Conservation (phyloP, 768 basidiomycete species). For the Calvatia gigantea region DNA sequence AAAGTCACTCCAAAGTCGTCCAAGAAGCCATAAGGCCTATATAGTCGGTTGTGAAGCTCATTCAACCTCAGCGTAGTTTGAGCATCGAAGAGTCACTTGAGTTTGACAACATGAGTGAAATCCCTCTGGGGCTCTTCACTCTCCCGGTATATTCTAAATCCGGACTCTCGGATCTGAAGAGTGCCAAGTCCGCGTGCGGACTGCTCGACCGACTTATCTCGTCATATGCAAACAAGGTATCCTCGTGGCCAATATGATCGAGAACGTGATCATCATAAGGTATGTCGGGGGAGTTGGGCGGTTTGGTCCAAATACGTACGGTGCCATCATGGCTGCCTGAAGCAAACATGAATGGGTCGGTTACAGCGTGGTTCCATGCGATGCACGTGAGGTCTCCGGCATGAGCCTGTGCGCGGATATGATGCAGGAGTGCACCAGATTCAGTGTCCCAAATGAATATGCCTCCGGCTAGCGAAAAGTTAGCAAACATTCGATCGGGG, state of each 20-base stretch:
- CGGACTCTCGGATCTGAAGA: neutral
- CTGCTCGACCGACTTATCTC: constrained; percentile 4
- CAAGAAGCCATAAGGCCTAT: too few species aligned
- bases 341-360: constrained; percentile 69
- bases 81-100: constrained; percentile 8
- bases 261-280: neutral
- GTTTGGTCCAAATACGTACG: constrained; percentile 68
- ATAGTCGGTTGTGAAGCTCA: too few species aligned
- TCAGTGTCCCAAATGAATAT: constrained; percentile 87
- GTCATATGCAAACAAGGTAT: constrained; percentile 1
- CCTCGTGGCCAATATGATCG: neutral
- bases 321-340: constrained; percentile 77
- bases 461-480: constrained; percentile 56
- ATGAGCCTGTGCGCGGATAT: constrained; percentile 58
- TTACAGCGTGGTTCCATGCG: constrained; percentile 71
- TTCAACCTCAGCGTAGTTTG: neutral
- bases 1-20: neutral
- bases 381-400: constrained; percentile 76
- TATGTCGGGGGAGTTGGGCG: neutral
- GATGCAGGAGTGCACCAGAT: constrained; percentile 67
- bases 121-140: neutral
- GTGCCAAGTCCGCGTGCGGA: neutral
- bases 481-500: neutral
- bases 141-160: neutral
- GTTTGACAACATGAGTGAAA: neutral